phyloP scores from a whole-genome alignment of 2,329 filamentous ascomycete genomes.

The Penicillium freii region DNA sequence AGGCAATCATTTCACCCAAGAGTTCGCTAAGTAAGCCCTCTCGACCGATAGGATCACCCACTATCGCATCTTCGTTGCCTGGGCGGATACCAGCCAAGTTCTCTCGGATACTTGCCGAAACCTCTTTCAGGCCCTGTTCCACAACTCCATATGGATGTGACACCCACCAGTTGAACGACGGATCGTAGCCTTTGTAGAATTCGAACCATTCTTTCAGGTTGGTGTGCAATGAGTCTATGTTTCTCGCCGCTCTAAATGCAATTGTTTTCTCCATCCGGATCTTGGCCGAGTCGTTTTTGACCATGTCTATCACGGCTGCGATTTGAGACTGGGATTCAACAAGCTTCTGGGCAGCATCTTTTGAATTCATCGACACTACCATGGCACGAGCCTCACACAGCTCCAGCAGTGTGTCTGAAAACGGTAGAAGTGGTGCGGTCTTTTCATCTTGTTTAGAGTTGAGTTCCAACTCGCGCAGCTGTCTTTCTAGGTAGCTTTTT shows the following conservation, averaged over 20 bases:
- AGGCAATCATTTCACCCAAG: conserved; percentile 58
- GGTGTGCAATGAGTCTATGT: not conserved
- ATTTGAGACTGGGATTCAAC: not conserved
- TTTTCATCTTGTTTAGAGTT: conserved; percentile 28
- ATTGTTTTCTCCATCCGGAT: not conserved
- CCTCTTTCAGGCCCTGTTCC: conserved; percentile 8
- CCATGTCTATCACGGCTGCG: not conserved
- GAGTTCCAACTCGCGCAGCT: conserved; percentile 33
- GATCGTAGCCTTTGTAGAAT: not conserved
- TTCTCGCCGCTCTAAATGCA: not conserved
- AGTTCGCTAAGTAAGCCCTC: conserved; percentile 54
- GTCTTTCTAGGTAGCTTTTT: not conserved
- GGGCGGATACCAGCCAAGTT: conserved; percentile 48
- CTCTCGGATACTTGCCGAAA: conserved; percentile 40
- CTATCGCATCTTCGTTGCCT: conserved; percentile 50
- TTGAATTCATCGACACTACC: not conserved
- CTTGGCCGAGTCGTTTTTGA: not conserved
- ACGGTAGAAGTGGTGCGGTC: not conserved
- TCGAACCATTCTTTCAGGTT: not conserved
- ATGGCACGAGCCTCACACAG: not conserved
- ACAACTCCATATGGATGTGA: not conserved
- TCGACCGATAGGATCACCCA: conserved; percentile 57
- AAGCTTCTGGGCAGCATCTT: not conserved
- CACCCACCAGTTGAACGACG: not conserved
- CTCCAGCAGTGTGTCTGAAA: not conserved